phyloP scores from a whole-genome alignment of 2,329 filamentous ascomycete species.

The Cladosporium phlei region DNA sequence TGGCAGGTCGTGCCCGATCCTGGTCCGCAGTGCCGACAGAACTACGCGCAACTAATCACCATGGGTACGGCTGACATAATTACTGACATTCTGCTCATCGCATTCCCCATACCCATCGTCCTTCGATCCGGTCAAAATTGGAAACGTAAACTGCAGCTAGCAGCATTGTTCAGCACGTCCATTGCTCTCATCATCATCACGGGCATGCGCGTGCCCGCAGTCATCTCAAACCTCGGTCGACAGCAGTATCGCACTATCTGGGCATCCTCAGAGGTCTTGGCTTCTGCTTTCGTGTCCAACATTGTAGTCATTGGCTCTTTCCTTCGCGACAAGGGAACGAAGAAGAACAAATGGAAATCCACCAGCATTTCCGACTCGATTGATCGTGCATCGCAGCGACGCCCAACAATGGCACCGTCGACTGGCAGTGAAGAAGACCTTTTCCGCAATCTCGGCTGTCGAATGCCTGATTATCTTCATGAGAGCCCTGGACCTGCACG shows the following conservation, averaged over 20 bases:
- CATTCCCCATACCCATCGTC: conserved; percentile 87
- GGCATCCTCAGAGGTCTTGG: conserved; percentile 84
- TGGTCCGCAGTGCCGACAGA: conserved; percentile 77
- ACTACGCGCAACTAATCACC: conserved; percentile 78
- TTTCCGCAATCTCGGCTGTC: conserved; percentile 71
- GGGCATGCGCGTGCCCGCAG: conserved; percentile 72
- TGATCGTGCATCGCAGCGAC: conserved; percentile 53
- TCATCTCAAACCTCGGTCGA: conserved; percentile 63
- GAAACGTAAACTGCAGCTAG: conserved; percentile 74
- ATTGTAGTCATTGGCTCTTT: conserved; percentile 88
- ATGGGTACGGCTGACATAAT: conserved; percentile 87
- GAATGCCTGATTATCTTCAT: conserved; percentile 51
- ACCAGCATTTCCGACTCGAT: conserved; percentile 49
- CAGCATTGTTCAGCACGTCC: conserved; percentile 79
- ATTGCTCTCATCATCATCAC: conserved; percentile 74
- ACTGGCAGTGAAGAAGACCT: conserved; percentile 93
- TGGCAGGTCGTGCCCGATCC: conserved; percentile 68
- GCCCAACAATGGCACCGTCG: conserved; percentile 59
- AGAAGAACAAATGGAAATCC: conserved; percentile 76
- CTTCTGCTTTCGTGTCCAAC: conserved; percentile 82
- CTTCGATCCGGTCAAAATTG: conserved; percentile 69
- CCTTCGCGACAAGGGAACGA: conserved; percentile 80
- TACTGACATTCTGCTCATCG: conserved; percentile 80
- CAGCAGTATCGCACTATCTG: conserved; percentile 86
- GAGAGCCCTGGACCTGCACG: conserved; percentile 28